Evolutionary conservation across 306 rosid species (phyloP), one percentile per base, ranked within the genome.

Genomic region (Inga leiocalycina): DNA sequence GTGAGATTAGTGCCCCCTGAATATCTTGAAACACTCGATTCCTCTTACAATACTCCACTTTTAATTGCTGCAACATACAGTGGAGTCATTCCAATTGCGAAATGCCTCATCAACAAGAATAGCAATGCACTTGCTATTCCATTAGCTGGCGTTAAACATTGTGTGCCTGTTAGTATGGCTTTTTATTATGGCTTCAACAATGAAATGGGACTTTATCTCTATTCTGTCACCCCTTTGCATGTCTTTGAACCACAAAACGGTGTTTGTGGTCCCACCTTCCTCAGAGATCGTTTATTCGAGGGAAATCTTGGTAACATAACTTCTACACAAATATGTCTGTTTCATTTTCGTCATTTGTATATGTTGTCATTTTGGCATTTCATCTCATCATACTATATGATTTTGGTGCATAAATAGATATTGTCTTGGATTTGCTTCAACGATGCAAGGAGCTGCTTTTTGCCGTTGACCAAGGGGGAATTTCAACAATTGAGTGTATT

Each of bases 391-490:
- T 67, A 41, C 1, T 35, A 35, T 37, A 37, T 37, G 41, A 37
- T 37, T 37, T 37, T 37, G 41, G 5, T 37, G 41, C 41, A 56
- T 56, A 20, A 56, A 10, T 4, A 70, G 75, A n/a, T 43, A 10
- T 70, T 70, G 52, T 13, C 6, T 12, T 70, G 32, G 5, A 70
- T 43, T 39, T 70, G 27, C 52, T 43, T n/a, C 52, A 10, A 9
- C 9, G 10, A 70, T 41, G 19, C 34, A 2, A 4, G 45, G 34
- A 43, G 34, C 30, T 70, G 10, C 52, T 70, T 43, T 70, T 70
- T 10, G 52, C 52, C 0, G 0, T 0, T 4, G 34, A 41, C 19
- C 0, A 0, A 0, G 0, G 5, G 1, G 3, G 9, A 27, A 0
- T 1, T 0, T 19, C 73, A 68, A 17, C 43, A 3, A 37, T 35